Evolutionary conservation across 805 yeast genomes (phyloP).

Genomic region (Lipomyces japonicus): DNA sequence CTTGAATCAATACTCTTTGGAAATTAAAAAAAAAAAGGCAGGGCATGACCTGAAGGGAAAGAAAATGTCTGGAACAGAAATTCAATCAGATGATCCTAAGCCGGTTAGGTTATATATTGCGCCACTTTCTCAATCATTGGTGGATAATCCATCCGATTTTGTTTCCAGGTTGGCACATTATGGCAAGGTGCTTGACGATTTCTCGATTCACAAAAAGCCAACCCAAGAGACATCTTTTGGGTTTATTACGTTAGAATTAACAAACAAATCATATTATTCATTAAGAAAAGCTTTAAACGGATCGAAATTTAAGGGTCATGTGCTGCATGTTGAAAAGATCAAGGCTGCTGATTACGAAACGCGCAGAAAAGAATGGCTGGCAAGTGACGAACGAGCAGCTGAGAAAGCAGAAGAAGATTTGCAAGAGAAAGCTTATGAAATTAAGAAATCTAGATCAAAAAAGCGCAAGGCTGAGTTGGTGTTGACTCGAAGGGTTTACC

Average conservation of each 20-base stretch:
- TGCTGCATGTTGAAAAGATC: constrained; percentile 59
- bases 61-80: too few species aligned
- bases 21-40: too few species aligned
- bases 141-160: constrained; percentile 47
- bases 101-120: constrained; percentile 56
- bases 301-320: constrained; percentile 69
- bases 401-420: background rate
- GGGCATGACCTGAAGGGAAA: too few species aligned
- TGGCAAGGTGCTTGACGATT: constrained; percentile 50
- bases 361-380: constrained; percentile 43
- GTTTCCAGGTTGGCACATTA: constrained; percentile 55
- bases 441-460: background rate
- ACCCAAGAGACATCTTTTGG: constrained; percentile 57
- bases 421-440: background rate
- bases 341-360: constrained; percentile 47
- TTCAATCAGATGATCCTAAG: background rate
- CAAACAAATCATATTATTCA: constrained; percentile 45
- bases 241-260: constrained; percentile 57
- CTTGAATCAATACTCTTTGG: too few species aligned
- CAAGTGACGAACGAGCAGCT: constrained; percentile 38
- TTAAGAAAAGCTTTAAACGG: constrained; percentile 63
- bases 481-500: background rate
- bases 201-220: constrained; percentile 57
- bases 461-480: background rate
- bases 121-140: constrained; percentile 54